A percentile compares a stretch with the other conserved stretches of the same genome.
These are phyloP conservation scores for Fragilariopsis cylindrus DNA, from an alignment of 108 stramenopile genomes.

Conservation along the genomic window DNA sequence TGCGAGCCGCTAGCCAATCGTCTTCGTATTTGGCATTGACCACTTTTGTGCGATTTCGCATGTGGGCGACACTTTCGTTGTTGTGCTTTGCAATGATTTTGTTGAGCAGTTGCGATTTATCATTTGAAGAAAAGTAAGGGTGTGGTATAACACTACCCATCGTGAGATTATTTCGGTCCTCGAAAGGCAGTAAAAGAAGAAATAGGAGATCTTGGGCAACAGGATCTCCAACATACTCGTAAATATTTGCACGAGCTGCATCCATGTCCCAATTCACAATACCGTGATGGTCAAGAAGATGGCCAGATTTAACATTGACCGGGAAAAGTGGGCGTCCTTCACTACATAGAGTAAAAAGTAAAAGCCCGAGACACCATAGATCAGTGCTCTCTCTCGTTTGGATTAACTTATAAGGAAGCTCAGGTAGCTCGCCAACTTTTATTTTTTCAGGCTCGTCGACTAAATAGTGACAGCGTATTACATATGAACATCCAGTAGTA, in stretches of 20 bases:
- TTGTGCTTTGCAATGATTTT: constrained; percentile 36
- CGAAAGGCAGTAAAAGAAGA: constrained; percentile 47
- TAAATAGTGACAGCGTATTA: constrained; percentile 57
- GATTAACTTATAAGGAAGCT: constrained; percentile 63
- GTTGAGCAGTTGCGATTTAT: neutral
- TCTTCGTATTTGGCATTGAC: constrained; percentile 26
- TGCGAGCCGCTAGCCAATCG: constrained; percentile 38
- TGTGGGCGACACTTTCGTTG: constrained; percentile 30
- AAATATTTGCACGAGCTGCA: constrained; percentile 36
- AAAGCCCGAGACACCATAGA: constrained; percentile 67
- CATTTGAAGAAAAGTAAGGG: constrained; percentile 56
- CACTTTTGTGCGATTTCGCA: constrained; percentile 25
- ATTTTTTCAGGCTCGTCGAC: constrained; percentile 24
- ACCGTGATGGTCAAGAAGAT: constrained; percentile 34
- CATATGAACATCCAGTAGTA: constrained; percentile 46
- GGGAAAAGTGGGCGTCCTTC: constrained; percentile 67
- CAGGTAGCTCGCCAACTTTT: constrained; percentile 25
- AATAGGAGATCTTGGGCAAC: constrained; percentile 71
- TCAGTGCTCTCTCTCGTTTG: constrained; percentile 50
- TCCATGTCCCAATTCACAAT: constrained; percentile 42
- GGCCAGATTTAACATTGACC: constrained; percentile 32
- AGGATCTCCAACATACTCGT: constrained; percentile 57
- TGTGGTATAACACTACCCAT: constrained; percentile 54
- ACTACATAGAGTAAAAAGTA: constrained; percentile 61
- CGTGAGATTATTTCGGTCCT: constrained; percentile 38